Evolutionary conservation across 1,139 yeast species (phyloP).

Genomic region (Eremothecium gossypii): DNA sequence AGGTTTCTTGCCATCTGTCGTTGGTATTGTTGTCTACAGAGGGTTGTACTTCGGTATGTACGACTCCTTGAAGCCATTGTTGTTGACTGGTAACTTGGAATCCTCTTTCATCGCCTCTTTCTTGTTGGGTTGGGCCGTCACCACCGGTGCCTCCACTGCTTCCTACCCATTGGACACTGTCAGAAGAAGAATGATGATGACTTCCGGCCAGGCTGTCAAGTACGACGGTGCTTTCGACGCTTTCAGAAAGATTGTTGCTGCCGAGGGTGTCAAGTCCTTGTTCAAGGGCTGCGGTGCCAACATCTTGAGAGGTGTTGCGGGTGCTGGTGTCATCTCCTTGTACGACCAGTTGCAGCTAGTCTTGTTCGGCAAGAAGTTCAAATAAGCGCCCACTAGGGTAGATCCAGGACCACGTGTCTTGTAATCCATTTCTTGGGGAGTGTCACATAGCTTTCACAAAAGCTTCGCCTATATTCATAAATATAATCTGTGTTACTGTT

Average conservation of each 20-base stretch:
- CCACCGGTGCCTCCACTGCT: slow-evolving; percentile 74
- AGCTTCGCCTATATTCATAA: background rate
- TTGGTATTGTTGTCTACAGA: slow-evolving; percentile 75
- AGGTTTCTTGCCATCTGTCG: slow-evolving; percentile 77
- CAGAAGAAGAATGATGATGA: slow-evolving; percentile 88
- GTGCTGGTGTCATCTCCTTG: slow-evolving; percentile 76
- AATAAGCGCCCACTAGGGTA: slow-evolving; percentile 15
- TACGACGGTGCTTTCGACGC: slow-evolving; percentile 69
- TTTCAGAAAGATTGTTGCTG: slow-evolving; percentile 59
- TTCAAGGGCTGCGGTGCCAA: slow-evolving; percentile 86
- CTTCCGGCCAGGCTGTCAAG: slow-evolving; percentile 73
- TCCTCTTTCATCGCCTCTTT: slow-evolving; percentile 66
- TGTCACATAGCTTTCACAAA: no score
- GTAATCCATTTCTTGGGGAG: no score
- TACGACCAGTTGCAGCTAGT: slow-evolving; percentile 70
- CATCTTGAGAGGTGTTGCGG: slow-evolving; percentile 82
- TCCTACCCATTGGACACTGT: slow-evolving; percentile 78
- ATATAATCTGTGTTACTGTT: background rate
- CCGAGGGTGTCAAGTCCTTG: slow-evolving; percentile 62
- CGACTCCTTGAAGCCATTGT: slow-evolving; percentile 69
- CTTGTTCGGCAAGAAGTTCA: slow-evolving; percentile 65
- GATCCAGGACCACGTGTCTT: no score
- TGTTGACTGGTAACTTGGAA: slow-evolving; percentile 61
- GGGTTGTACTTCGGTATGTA: slow-evolving; percentile 77
- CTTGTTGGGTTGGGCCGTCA: slow-evolving; percentile 72